Evolutionary conservation across 257 asterid species (phyloP).

Genomic region (Salvia rosmarinus): DNA sequence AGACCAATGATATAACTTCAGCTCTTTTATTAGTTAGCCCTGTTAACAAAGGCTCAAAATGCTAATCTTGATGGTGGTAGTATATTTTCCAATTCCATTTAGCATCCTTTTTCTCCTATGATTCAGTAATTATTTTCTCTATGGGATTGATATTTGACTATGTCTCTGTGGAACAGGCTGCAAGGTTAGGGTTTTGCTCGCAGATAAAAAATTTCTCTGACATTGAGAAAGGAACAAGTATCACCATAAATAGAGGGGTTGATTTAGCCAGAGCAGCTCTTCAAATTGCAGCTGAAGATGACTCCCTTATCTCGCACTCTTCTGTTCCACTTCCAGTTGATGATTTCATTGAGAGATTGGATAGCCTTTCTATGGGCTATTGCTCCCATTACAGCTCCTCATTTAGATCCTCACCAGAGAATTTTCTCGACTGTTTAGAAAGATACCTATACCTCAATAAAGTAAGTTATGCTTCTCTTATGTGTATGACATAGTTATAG

Average conservation of each 20-base stretch:
- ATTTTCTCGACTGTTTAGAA: constrained; percentile 60
- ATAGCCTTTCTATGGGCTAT: constrained; percentile 69
- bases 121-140: constrained; percentile 1
- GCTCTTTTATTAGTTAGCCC: constrained; percentile 2
- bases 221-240: constrained; percentile 74
- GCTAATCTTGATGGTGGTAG: not conserved
- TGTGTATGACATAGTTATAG: constrained; percentile 8
- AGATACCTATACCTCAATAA: constrained; percentile 65
- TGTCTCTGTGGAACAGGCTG: constrained; percentile 52
- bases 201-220: constrained; percentile 56
- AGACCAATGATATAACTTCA: not conserved
- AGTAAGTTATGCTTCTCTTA: constrained; percentile 47
- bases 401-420: constrained; percentile 61
- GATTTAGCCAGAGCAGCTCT: constrained; percentile 75
- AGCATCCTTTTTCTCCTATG: constrained; percentile 15
- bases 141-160: constrained; percentile 19
- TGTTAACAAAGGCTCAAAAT: constrained; percentile 5
- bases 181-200: constrained; percentile 64
- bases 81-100: not conserved
- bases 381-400: constrained; percentile 73
- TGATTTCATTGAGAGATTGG: constrained; percentile 67
- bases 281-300: constrained; percentile 83
- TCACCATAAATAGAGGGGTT: constrained; percentile 58
- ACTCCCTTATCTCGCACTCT: constrained; percentile 77
- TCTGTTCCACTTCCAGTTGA: constrained; percentile 92